Evolutionary conservation across 495 filamentous ascomycete species (phyloP), one percentile per base, ranked within the genome.

Genomic region (Xylaria telfairii): DNA sequence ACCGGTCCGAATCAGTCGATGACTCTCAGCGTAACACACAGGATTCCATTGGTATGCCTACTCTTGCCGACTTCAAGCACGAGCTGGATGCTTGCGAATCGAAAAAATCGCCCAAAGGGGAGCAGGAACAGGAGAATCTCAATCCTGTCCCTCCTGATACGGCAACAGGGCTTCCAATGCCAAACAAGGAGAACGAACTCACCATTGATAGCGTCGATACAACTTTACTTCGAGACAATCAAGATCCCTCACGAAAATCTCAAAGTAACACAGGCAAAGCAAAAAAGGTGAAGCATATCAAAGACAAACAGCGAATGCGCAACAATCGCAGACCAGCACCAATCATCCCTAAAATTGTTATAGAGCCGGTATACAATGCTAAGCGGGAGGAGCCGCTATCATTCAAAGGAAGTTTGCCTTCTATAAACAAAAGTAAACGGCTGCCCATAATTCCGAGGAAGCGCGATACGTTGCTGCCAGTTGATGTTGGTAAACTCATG

Each of bases 401-500:
- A 26, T 8, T 17, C 17, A 41, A 61, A 17, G 4, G 1, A 6
- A 61, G 34, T 8, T 34, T 57, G 3, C 54, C 12, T 1, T 13
- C 26, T 46, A 46, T 46, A 21, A 32, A 30, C 54, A 32, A 57
- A 17, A 57, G 24, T 10, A 17, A 4, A 17, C 54, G 26, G 19
- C 12, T 26, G 15, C 54, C 24, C 4, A 57, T 57, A 37, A 17
- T n/a, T 41, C 32, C 57, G 3, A 39, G 57, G 57, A 37, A 19
- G 30, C 34, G 30, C n/a, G 57, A 61, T 1, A 12, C 34, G 9
- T 21, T 61, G 57, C 4, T 59, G 15, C 34, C 49, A 30, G 54
- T 24, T 7, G 62, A 71, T 21, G 62, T 42, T n/a, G 9, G 26
- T 9, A 67, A 57, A 59, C 47, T 71, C 3, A 71, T 71, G 69